Evolutionary conservation across 306 rosid genomes (phyloP).

Genomic region (Pterocarpus macrocarpus): DNA sequence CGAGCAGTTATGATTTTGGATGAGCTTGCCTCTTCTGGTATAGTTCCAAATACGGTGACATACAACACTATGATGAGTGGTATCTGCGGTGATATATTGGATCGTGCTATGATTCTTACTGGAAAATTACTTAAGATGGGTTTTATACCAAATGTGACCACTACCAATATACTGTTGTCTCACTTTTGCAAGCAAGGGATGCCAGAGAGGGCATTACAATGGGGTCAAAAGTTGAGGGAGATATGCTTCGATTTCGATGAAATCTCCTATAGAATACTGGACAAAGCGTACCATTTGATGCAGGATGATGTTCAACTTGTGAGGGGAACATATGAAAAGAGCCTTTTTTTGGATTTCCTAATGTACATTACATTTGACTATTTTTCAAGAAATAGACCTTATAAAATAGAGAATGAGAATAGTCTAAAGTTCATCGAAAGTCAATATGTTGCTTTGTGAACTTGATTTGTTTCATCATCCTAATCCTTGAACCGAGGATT

Average conservation of each 20-base stretch:
- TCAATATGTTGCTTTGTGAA: slow-evolving; percentile 49
- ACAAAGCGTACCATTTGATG: slow-evolving; percentile 53
- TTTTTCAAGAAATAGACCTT: slow-evolving; percentile 57
- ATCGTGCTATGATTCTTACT: slow-evolving; percentile 70
- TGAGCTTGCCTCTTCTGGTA: slow-evolving; percentile 69
- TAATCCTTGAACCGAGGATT: slow-evolving; percentile 20
- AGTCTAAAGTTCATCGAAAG: slow-evolving; percentile 50
- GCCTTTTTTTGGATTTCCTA: slow-evolving; percentile 78
- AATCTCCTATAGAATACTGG: slow-evolving; percentile 62
- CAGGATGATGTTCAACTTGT: slow-evolving; percentile 53
- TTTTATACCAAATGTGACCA: slow-evolving; percentile 69
- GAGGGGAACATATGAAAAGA: slow-evolving; percentile 56
- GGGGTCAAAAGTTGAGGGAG: slow-evolving; percentile 78
- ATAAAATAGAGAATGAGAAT: slow-evolving; percentile 46
- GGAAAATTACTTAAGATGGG: slow-evolving; percentile 84
- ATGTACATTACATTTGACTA: slow-evolving; percentile 80
- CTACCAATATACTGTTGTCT: slow-evolving; percentile 69
- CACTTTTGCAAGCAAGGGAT: slow-evolving; percentile 82
- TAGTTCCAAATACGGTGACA: slow-evolving; percentile 71
- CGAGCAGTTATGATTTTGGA: slow-evolving; percentile 65
- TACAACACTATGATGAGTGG: slow-evolving; percentile 74
- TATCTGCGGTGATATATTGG: slow-evolving; percentile 68
- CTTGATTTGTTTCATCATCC: slow-evolving; percentile 42
- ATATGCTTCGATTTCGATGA: slow-evolving; percentile 63
- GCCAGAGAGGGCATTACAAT: slow-evolving; percentile 76